Conservation (phyloP, 176 grass and related monocot genomes). For the Panicum miliaceum region DNA sequence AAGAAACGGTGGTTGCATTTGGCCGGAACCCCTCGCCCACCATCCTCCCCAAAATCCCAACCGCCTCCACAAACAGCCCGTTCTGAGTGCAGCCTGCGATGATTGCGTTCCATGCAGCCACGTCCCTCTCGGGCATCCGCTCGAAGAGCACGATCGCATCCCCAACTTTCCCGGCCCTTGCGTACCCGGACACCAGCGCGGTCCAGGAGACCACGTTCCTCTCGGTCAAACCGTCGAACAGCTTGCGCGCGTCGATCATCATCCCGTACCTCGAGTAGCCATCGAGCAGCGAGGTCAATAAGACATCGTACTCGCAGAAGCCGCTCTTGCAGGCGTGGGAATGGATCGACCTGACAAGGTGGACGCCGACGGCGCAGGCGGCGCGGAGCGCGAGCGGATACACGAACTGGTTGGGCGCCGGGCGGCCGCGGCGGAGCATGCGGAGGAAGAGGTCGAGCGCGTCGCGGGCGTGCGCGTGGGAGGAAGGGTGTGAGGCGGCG, state of each 20-base stretch:
- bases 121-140: constrained; percentile 69
- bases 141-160: constrained; percentile 65
- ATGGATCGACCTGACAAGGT: constrained; percentile 60
- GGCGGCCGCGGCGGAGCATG: constrained; percentile 58
- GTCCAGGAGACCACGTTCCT: constrained; percentile 79
- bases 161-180: constrained; percentile 53
- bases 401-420: constrained; percentile 76
- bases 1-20: constrained; percentile 68
- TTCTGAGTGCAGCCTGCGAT: constrained; percentile 71
- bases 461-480: constrained; percentile 9
- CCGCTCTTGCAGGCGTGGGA: constrained; percentile 57
- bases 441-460: constrained; percentile 63
- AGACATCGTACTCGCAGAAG: constrained; percentile 50
- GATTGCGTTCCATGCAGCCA: constrained; percentile 78
- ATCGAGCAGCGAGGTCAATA: constrained; percentile 66
- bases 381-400: constrained; percentile 75
- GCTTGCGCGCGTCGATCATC: constrained; percentile 54
- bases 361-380: constrained; percentile 40
- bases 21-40: constrained; percentile 49
- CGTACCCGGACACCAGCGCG: constrained; percentile 64
- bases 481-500: background rate
- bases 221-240: constrained; percentile 82
- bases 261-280: constrained; percentile 70
- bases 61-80: constrained; percentile 55
- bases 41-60: constrained; percentile 67